Base-by-base conservation (phyloP, 1,284 basidiomycete genomes). In the Austroboletus novae-zelandiae region DNA sequence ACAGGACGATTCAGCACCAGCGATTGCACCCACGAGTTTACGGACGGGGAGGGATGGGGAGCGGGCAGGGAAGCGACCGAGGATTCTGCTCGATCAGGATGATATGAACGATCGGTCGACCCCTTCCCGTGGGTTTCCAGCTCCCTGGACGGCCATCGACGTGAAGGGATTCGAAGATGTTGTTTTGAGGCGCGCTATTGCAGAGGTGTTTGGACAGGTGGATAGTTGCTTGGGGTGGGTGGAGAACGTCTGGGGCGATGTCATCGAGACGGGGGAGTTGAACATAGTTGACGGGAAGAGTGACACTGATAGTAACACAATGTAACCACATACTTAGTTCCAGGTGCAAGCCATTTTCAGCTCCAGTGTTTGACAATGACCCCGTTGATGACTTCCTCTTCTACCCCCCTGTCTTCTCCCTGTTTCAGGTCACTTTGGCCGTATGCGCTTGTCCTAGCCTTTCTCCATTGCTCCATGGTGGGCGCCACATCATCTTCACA, bases 101-200 rank as follows among this genome's bases (percentile, higher is more conserved):
- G 54, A 65, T 27, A 36, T 61, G 58, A 59, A 65, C 15, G 44
- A 60, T 42, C 45, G 51, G 43, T 54, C 42, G 45, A 23, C 35
- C 42, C 45, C 46, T 43, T 39, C 32, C 0, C 43, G 44, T 6
- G 23, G 39, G 37, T 57, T 51, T 36, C 25, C 25, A 27, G 25
- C 8, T 6, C 53, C 50, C 32, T 47, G 40, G 15, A 52, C 69
- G 8, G 44, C 15, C 13, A 23, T 58, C 2, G 54, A 48, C 9
- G 64, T 77, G 41, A 78, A 76, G 57, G 78, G 78, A 9, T 81
- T 79, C 51, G 75, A 79, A 45, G 74, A 73, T 46, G 64, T 67
- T 18, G 68, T 73, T 10, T 61, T 81, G 43, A 58, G 45, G 13
- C 53, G 53, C 23, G 71, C 68, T 3, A 51, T 70, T 0, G 56